These are phyloP conservation scores for Claviceps humidiphila DNA, from an alignment of 2,329 filamentous ascomycete species.

Conservation along the genomic window DNA sequence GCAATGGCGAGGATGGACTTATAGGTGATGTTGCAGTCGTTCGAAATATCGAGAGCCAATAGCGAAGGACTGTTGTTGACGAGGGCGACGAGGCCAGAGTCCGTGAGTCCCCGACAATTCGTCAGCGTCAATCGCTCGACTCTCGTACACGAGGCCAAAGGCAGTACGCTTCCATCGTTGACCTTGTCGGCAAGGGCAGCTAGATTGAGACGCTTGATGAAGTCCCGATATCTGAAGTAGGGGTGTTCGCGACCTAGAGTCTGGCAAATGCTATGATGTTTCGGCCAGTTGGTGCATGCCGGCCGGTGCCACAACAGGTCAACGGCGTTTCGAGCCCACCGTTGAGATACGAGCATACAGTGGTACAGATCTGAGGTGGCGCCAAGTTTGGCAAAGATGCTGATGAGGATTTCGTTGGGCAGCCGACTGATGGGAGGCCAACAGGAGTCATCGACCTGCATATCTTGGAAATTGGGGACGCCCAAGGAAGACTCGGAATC, in stretches of 20 bases:
- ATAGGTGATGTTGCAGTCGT: slow-evolving; percentile 73
- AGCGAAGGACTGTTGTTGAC: slow-evolving; percentile 68
- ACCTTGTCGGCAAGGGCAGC: slow-evolving; percentile 61
- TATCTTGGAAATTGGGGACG: slow-evolving; percentile 62
- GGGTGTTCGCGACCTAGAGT: slow-evolving; percentile 61
- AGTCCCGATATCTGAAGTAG: slow-evolving; percentile 78
- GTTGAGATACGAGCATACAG: slow-evolving; percentile 88
- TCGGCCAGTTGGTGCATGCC: slow-evolving; percentile 74
- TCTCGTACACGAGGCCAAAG: slow-evolving; percentile 73
- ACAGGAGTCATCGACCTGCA: slow-evolving; percentile 55
- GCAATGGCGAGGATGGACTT: slow-evolving; percentile 66
- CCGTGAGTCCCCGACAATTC: slow-evolving; percentile 73
- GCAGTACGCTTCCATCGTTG: slow-evolving; percentile 79
- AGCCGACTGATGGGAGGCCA: slow-evolving; percentile 71
- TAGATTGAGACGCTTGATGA: slow-evolving; percentile 85
- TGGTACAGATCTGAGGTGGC: slow-evolving; percentile 64
- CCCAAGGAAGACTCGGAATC: slow-evolving; percentile 89
- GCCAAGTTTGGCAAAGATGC: slow-evolving; percentile 75
- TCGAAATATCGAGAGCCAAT: slow-evolving; percentile 81
- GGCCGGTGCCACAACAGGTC: slow-evolving; percentile 92
- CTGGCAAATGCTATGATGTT: slow-evolving; percentile 66
- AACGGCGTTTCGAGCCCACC: slow-evolving; percentile 85
- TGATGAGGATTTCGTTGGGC: slow-evolving; percentile 88
- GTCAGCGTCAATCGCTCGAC: slow-evolving; percentile 89
- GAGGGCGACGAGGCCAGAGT: slow-evolving; percentile 67